Base-by-base conservation (phyloP, 1,284 basidiomycete genomes). In the Tylopilus sp. region DNA sequence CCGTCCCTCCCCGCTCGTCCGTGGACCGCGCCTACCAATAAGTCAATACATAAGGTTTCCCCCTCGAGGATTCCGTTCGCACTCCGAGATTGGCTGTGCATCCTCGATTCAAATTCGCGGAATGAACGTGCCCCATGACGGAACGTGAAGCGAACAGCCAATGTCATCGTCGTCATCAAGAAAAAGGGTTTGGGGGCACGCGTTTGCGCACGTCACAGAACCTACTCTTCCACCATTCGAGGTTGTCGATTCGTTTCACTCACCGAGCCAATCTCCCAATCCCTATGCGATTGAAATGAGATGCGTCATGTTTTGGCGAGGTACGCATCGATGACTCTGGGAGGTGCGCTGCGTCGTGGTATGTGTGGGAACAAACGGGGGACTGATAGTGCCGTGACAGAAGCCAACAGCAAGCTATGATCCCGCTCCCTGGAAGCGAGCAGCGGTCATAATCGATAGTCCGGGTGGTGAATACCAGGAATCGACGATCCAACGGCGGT, bases 41-140 rank as follows among this genome's bases (percentile, higher is more conserved):
- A 8, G 33, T 4, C 16, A 16, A 16, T 34, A n/a, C 33, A 16
- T 4, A 23, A 23, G 21, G 36, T 33, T 30, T 23, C 9, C 7
- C 42, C 42, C 46, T 48, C 48, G 48, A 52, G 58, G 55, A 33
- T 25, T 29, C 26, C 34, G 39, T 34, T 37, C 3, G 13, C 37
- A 35, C 46, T 28, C 58, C 59, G 26, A 60, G 59, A 64, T 60
- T 61, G 59, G 51, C 46, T 57, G 49, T 15, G 25, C 29, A 44
- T 50, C 60, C 56, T 56, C 47, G 53, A 63, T 54, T 59, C 49
- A 33, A 53, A 63, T 59, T 57, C 53, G 48, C 60, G 58, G 53
- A 51, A 54, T 59, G 56, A 59, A 52, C 51, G 50, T 52, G 42
- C 25, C 26, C 46, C n/a, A n/a, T n/a, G n/a, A 29, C 28, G 18